phyloP scores from a whole-genome alignment of 768 basidiomycete genomes.

The Trametes meyenii region DNA sequence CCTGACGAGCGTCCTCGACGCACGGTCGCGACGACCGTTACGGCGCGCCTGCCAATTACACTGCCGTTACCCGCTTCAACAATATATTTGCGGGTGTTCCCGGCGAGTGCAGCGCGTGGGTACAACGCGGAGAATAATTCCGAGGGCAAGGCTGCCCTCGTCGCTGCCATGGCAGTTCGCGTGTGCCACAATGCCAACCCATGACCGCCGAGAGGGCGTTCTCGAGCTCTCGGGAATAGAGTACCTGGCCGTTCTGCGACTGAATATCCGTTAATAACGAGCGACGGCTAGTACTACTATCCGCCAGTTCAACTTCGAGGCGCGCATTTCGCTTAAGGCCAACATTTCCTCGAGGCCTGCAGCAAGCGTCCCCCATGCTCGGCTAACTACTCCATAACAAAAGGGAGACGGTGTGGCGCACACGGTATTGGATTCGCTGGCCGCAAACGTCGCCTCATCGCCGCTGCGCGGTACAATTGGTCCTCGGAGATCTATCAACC shows the following conservation, averaged over 20 bases:
- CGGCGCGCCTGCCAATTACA: not conserved
- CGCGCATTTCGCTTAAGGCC: too few species aligned
- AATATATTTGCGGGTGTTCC: not conserved
- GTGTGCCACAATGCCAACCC: not conserved
- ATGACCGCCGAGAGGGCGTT: not conserved
- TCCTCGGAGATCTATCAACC: not conserved
- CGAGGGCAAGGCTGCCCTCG: not conserved
- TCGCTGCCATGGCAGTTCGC: not conserved
- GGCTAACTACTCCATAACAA: too few species aligned
- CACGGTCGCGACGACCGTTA: not conserved
- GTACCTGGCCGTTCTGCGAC: not conserved
- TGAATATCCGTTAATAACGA: too few species aligned
- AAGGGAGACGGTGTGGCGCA: too few species aligned
- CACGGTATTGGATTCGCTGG: too few species aligned
- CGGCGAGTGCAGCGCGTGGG: not conserved
- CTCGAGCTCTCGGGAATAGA: not conserved
- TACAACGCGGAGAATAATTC: constrained; percentile 1
- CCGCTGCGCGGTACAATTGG: not conserved
- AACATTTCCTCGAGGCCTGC: too few species aligned
- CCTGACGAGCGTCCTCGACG: not conserved
- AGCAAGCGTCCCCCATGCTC: too few species aligned
- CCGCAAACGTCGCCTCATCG: too few species aligned
- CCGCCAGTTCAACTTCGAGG: too few species aligned
- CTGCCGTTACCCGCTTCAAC: not conserved
- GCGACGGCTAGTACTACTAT: too few species aligned